Evolutionary conservation across 2,329 filamentous ascomycete species (phyloP), one percentile per base, ranked within the genome.

Genomic region (Aspergillus proliferans): DNA sequence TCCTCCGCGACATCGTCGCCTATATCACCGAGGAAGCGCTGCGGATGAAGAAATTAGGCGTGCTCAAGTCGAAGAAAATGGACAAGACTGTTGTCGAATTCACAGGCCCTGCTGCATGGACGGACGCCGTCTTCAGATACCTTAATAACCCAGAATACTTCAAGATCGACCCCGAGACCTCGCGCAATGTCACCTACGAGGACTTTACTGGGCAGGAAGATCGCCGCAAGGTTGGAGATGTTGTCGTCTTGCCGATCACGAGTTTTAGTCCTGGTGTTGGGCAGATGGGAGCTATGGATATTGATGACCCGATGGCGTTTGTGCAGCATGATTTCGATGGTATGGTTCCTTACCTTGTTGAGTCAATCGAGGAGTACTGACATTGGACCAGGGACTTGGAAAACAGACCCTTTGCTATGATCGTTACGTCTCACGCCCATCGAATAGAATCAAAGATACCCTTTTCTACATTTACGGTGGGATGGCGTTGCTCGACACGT

Each of bases 261-360:
- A 92, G 90, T 70, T 98, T 98, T 76, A 95, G 90, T 61, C 93
- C 93, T 0, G 93, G 93, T 22, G 89, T 97, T 41, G 81, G 84
- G 59, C 90, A 95, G 67, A 97, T 96, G 90, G 88, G 87, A 10
- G 87, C 93, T 42, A 85, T 85, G 62, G 90, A 94, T 54, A 79
- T 84, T 39, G 89, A 96, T 58, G 86, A 97, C 66, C 89, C 90
- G 1, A 92, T 95, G 88, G 93, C 93, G 1, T 97, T 95, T 76
- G 93, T 98, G 52, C 91, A 93, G 73, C 93, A 98, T 72, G 85
- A 90, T 48, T 98, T 98, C 68, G 88, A 95, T 76, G 93, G 92
- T 94, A 19, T 49, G 12, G 14, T 41, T 18, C 14, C 10, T 44
- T 8, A 30, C 45, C 4, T 33, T 18, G 4, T 12, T 42, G 6